Conservation (phyloP, 768 basidiomycete genomes). For the Naematelia aurantialba region DNA sequence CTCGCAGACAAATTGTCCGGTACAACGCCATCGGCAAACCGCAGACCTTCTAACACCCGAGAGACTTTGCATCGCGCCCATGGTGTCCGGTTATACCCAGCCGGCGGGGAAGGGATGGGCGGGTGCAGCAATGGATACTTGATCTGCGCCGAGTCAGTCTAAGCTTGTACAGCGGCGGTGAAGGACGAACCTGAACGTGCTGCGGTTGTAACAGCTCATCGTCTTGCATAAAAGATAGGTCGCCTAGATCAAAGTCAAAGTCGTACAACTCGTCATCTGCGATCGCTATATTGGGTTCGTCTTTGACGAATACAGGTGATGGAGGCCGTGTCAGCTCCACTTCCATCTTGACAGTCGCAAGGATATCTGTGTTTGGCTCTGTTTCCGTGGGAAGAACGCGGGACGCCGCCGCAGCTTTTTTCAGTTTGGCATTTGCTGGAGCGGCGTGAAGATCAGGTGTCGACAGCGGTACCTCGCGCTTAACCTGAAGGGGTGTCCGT, state of each 20-base stretch:
- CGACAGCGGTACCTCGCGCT: background rate
- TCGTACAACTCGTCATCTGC: slow-evolving; percentile 29
- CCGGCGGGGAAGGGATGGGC: slow-evolving; percentile 26
- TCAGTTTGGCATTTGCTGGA: background rate
- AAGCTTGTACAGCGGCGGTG: background rate
- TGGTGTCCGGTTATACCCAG: slow-evolving; percentile 32
- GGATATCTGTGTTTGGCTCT: background rate
- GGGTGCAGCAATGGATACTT: slow-evolving; percentile 40
- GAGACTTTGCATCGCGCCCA: slow-evolving; percentile 39
- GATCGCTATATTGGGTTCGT: slow-evolving; percentile 5
- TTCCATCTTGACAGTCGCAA: background rate
- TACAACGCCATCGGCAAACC: slow-evolving; percentile 18
- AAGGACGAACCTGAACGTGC: slow-evolving; percentile 12
- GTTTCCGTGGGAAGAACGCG: background rate
- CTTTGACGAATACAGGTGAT: slow-evolving; percentile 6
- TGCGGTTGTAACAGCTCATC: slow-evolving; percentile 22
- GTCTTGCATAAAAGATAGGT: slow-evolving; percentile 30
- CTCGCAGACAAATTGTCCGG: slow-evolving; percentile 2
- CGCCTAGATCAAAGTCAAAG: slow-evolving; percentile 39
- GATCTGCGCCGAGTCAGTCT: slow-evolving; percentile 14
- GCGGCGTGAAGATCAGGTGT: background rate
- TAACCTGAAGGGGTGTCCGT: slow-evolving; percentile 9
- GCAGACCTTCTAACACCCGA: slow-evolving; percentile 21
- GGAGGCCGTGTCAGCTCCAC: background rate
- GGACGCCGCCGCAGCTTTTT: background rate